phyloP scores from a whole-genome alignment of 106 monocot genomes.

The Apostasia ramifera region DNA sequence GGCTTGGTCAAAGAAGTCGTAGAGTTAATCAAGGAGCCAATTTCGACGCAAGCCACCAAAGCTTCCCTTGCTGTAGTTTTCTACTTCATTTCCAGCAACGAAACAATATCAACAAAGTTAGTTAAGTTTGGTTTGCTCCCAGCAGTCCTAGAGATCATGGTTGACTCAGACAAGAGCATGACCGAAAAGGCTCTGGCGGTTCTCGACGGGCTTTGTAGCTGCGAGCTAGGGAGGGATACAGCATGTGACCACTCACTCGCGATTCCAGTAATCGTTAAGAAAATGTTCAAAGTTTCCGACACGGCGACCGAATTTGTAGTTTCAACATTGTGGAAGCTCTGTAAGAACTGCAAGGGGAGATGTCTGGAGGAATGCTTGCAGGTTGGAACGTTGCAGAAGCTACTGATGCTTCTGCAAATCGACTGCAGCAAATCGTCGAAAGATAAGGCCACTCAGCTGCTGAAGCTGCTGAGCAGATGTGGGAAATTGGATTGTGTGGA shows the following conservation, averaged over 20 bases:
- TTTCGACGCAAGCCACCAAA: constrained; percentile 56
- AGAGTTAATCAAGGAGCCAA: constrained; percentile 42
- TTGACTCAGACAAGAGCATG: constrained; percentile 52
- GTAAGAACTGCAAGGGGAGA: constrained; percentile 12
- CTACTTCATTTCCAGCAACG: constrained; percentile 23
- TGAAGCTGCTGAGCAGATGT: constrained; percentile 48
- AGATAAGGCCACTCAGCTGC: constrained; percentile 44
- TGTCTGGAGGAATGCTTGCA: constrained; percentile 36
- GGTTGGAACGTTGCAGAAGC: constrained; percentile 68
- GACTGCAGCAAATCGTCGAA: constrained; percentile 43
- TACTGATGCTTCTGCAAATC: constrained; percentile 53
- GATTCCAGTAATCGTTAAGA: constrained; percentile 46
- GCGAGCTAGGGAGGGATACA: constrained; percentile 13
- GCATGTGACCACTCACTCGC: constrained; percentile 18
- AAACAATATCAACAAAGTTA: constrained; percentile 8
- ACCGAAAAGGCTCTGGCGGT: constrained; percentile 41
- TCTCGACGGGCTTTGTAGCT: constrained; percentile 22
- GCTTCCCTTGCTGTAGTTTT: constrained; percentile 36
- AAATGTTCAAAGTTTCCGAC: constrained; percentile 41
- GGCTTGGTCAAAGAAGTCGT: constrained; percentile 25
- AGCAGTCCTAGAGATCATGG: constrained; percentile 40
- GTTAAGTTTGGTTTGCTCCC: constrained; percentile 33
- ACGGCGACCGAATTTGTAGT: constrained; percentile 32
- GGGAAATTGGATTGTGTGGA: constrained; percentile 43
- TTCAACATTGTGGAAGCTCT: constrained; percentile 38